A percentile compares a stretch with the other conserved stretches of the same genome.
phyloP scores from a whole-genome alignment of 163 green algal species.

The Scenedesmus sp. region DNA sequence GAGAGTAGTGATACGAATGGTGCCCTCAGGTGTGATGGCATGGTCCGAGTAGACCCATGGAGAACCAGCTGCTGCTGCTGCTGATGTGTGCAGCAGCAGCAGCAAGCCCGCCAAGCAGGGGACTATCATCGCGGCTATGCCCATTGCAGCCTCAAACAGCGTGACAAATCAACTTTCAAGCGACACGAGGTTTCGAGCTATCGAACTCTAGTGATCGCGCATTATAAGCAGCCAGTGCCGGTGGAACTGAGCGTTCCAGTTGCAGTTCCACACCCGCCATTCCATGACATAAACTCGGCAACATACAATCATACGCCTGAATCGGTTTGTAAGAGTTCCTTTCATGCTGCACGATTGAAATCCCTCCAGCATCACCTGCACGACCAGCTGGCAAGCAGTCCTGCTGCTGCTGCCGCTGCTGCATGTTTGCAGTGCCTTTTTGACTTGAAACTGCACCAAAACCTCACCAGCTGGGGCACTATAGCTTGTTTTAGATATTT shows the following conservation, averaged over 20 bases:
- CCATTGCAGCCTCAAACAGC: too few species aligned
- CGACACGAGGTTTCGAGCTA: too few species aligned
- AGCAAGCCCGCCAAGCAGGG: not conserved
- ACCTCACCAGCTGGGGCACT: too few species aligned
- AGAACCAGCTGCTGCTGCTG: not conserved
- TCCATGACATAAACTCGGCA: not conserved
- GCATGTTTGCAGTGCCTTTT: not conserved
- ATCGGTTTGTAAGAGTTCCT: not conserved
- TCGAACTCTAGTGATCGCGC: too few species aligned
- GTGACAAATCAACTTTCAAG: too few species aligned
- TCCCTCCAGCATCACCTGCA: not conserved
- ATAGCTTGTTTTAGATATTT: too few species aligned
- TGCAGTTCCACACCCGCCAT: not conserved
- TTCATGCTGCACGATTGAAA: not conserved
- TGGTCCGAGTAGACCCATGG: constrained; percentile 37
- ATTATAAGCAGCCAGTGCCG: not conserved
- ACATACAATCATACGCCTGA: not conserved
- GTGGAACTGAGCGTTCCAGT: not conserved
- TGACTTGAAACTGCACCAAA: not conserved
- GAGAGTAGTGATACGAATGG: constrained; percentile 31
- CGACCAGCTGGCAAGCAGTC: not conserved
- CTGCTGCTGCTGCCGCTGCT: not conserved
- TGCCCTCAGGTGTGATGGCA: not conserved
- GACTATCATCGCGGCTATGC: not conserved
- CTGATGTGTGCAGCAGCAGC: not conserved